phyloP scores from a whole-genome alignment of 306 rosid genomes.

The Sindora glabra region DNA sequence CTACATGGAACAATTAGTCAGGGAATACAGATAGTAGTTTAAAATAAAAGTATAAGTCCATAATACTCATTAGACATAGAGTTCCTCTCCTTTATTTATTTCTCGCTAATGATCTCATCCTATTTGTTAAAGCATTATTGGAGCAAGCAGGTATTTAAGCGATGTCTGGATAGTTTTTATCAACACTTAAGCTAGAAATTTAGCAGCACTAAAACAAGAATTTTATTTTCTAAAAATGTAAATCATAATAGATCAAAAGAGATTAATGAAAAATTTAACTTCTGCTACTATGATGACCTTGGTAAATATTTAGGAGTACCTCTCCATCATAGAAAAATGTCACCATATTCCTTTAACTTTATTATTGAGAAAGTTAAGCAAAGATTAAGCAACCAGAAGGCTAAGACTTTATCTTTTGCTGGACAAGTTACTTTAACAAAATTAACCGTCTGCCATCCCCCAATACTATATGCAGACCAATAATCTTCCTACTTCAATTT shows the following conservation, averaged over 20 bases:
- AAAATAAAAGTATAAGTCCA: too few relatives aligned
- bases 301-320: not conserved
- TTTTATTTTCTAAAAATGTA: too few relatives aligned
- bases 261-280: not conserved
- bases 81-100: too few relatives aligned
- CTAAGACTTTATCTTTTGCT: not conserved
- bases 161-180: not conserved
- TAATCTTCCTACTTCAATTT: not conserved
- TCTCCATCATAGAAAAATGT: not conserved
- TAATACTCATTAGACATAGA: not conserved
- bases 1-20: not conserved
- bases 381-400: not conserved
- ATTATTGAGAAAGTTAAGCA: not conserved
- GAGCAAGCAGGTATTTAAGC: not conserved
- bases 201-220: not conserved
- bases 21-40: too few relatives aligned
- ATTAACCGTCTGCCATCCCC: not conserved
- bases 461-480: not conserved
- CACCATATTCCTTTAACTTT: not conserved
- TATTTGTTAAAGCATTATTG: not conserved
- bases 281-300: not conserved
- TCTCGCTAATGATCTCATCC: not conserved
- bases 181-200: not conserved
- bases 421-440: not conserved
- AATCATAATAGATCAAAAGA: not conserved